These are phyloP conservation scores for Lentinula edodes DNA, from an alignment of 768 basidiomycete genomes.

Conservation along the genomic window DNA sequence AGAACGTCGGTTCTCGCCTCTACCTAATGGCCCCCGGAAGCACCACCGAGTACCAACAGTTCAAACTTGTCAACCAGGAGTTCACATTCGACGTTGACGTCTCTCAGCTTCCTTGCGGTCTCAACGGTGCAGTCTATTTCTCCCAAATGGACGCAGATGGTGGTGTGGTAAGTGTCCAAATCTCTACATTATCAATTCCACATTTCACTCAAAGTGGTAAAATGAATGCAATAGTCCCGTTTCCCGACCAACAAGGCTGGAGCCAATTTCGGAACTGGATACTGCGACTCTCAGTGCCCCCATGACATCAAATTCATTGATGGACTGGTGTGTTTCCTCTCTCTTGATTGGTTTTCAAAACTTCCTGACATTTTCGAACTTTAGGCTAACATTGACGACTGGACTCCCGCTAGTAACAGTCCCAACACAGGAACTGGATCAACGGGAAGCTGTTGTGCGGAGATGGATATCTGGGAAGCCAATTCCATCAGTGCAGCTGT, in stretches of 20 bases:
- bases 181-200: conserved; percentile 15
- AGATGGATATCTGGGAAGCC: conserved; percentile 28
- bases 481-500: conserved; percentile 32
- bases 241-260: conserved; percentile 51
- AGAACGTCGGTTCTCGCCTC: conserved; percentile 11
- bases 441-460: not conserved
- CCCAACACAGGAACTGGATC: conserved; percentile 25
- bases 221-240: conserved; percentile 7
- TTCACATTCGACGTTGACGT: conserved; percentile 47
- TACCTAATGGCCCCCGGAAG: conserved; percentile 28
- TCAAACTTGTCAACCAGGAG: conserved; percentile 31
- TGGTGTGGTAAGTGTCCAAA: conserved; percentile 27
- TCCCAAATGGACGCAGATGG: conserved; percentile 45
- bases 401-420: conserved; percentile 15
- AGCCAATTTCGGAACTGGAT: conserved; percentile 53
- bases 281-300: conserved; percentile 63
- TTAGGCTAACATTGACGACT: conserved; percentile 37
- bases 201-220: conserved; percentile 1
- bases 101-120: conserved; percentile 40
- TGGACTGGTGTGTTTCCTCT: conserved; percentile 34
- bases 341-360: not conserved
- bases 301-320: conserved; percentile 59
- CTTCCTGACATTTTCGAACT: not conserved
- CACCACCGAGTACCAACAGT: conserved; percentile 23
- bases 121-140: conserved; percentile 45